Percentiles rank a stretch among this genome's conserved stretches.
Evolutionary conservation across 2,329 filamentous ascomycete species (phyloP).

Genomic region (Pleomassaria siparia): DNA sequence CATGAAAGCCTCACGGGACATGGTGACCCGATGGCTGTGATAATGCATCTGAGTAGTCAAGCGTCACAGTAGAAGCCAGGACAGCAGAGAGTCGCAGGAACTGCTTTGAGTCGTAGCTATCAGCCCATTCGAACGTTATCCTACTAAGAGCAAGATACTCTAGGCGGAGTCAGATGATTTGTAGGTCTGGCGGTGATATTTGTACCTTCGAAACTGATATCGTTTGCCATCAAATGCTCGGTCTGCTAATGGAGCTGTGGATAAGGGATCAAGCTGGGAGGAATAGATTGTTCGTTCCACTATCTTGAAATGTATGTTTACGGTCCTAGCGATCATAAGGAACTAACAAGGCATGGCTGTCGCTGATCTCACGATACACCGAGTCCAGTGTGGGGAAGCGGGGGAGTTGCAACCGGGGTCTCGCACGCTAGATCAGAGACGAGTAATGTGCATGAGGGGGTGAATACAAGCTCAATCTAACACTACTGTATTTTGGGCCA

Average conservation of each 20-base stretch:
- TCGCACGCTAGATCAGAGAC: not conserved
- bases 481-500: too few species aligned
- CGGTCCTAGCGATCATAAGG: not conserved
- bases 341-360: not conserved
- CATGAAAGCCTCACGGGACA: constrained; percentile 6
- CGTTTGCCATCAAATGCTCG: constrained; percentile 12
- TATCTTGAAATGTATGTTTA: too few species aligned
- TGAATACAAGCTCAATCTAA: too few species aligned
- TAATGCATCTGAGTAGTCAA: constrained; percentile 13
- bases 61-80: constrained; percentile 7
- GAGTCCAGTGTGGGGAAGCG: constrained; percentile 8
- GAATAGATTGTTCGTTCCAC: too few species aligned
- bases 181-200: not conserved
- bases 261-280: too few species aligned
- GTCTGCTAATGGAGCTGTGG: too few species aligned
- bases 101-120: constrained; percentile 11
- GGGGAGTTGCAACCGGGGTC: constrained; percentile 7
- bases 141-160: constrained; percentile 9
- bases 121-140: constrained; percentile 14
- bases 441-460: too few species aligned
- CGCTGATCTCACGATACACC: not conserved
- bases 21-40: constrained; percentile 5
- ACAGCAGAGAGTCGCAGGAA: constrained; percentile 8
- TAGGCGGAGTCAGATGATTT: not conserved
- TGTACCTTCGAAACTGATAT: constrained; percentile 9